Conservation (phyloP, 2,329 filamentous ascomycete genomes). For the Huntiella decipiens region DNA sequence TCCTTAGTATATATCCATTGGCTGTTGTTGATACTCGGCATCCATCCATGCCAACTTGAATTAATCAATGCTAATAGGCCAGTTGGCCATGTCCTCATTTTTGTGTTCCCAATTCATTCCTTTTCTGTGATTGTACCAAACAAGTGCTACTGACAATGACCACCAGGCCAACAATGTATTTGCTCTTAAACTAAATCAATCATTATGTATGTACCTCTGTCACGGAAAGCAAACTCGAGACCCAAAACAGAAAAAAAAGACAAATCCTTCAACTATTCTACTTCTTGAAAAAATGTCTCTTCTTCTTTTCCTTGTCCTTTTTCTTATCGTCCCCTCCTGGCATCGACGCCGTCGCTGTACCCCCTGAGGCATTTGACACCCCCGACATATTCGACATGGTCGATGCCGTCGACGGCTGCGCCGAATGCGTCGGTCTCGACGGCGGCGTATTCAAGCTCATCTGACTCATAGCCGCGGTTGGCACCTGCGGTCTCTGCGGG, state of each 20-base stretch:
- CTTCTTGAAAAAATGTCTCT: slow-evolving; percentile 11
- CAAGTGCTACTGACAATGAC: no score
- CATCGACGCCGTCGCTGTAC: neutral
- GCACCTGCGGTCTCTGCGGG: slow-evolving; percentile 3
- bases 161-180: no score
- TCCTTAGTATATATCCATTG: neutral
- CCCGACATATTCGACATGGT: slow-evolving; percentile 8
- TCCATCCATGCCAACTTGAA: neutral
- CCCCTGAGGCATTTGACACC: slow-evolving; percentile 2
- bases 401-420: slow-evolving; percentile 9
- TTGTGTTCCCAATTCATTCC: no score
- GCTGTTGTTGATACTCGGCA: neutral
- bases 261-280: neutral
- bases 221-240: neutral
- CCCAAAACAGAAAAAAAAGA: neutral
- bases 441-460: slow-evolving; percentile 9
- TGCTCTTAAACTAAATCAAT: neutral
- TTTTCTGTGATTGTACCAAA: no score
- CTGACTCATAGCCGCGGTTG: slow-evolving; percentile 8
- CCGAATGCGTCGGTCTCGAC: slow-evolving; percentile 6
- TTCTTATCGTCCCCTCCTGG: slow-evolving; percentile 4
- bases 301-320: slow-evolving; percentile 12
- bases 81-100: no score
- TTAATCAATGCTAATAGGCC: neutral
- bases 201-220: neutral